Base-by-base conservation (phyloP, 768 basidiomycete species). In the Trametes maxima region DNA sequence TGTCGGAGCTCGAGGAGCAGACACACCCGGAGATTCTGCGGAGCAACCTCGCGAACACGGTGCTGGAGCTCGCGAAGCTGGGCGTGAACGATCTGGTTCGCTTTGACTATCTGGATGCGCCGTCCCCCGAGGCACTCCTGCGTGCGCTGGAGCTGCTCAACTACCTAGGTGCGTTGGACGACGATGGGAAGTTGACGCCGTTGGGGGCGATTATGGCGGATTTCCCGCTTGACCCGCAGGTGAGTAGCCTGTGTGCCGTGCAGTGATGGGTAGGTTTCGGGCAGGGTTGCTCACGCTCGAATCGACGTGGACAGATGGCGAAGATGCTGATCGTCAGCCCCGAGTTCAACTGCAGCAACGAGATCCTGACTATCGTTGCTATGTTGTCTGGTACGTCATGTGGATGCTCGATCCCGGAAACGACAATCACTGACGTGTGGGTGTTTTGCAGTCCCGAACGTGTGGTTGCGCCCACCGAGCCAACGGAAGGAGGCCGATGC, bases 161-260 rank as follows among this genome's bases (percentile, higher is more conserved):
- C 71, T 96, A 88, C 74, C 82, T 98, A 44, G 85, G 89, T 6
- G 96, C 95, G 0, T 78, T 99, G 62, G 94, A 98, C 69, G 95
- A 98, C 67, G 94, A 97, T 3, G 95, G 97, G 12, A 86, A 93
- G 53, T 74, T 99, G 59, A 98, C 97, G 0, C 75, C 86, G 0
- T 78, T 98, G 7, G 97, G 97, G 5, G 79, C 76, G 39, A 89
- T 94, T 62, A 98, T 98, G 96, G 95, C 97, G 0, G 94, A 98
- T 67, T 98, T 98, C 80, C 97, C 96, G 14, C 82, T 99, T 17
- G 97, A 98, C 73, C 97, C 96, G 42, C 95, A 95, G 80, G 92
- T 90, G 65, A 33, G 28, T 33, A 3, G 28, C 28, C 28, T n/a
- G n/a, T n/a, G n/a, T n/a, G n/a, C n/a, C n/a, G n/a, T n/a, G n/a